Conservation (phyloP, 495 filamentous ascomycete genomes). For the Penicillium odoratum region DNA sequence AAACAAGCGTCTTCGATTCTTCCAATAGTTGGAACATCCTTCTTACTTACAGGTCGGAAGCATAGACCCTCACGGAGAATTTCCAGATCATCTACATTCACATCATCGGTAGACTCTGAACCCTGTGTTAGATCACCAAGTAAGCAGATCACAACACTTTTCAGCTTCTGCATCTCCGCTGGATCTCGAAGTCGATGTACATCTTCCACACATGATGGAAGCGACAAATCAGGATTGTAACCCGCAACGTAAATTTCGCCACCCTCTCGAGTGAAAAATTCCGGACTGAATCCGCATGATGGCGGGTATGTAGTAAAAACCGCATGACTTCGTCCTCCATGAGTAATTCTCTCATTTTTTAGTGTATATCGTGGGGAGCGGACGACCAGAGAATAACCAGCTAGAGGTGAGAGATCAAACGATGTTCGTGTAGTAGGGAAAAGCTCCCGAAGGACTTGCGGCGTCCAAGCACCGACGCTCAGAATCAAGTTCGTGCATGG, state of each 20-base stretch:
- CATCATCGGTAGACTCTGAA: slow-evolving; percentile 20
- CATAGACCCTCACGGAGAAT: slow-evolving; percentile 66
- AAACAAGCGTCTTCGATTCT: slow-evolving; percentile 55
- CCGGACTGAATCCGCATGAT: slow-evolving; percentile 61
- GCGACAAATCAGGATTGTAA: slow-evolving; percentile 60
- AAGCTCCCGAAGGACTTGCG: slow-evolving; percentile 57
- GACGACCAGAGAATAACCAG: slow-evolving; percentile 71
- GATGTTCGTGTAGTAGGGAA: slow-evolving; percentile 55
- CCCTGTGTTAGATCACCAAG: slow-evolving; percentile 43
- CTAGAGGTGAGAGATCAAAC: slow-evolving; percentile 60
- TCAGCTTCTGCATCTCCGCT: slow-evolving; percentile 51
- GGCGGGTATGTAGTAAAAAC: slow-evolving; percentile 61
- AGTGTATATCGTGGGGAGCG: slow-evolving; percentile 56
- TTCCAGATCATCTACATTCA: slow-evolving; percentile 54
- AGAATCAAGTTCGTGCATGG: slow-evolving; percentile 61
- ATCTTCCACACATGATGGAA: slow-evolving; percentile 54
- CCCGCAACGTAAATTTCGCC: slow-evolving; percentile 75
- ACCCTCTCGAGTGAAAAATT: slow-evolving; percentile 66
- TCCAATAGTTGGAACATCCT: slow-evolving; percentile 61
- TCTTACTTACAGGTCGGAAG: slow-evolving; percentile 66
- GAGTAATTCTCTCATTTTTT: slow-evolving; percentile 26
- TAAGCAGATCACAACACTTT: slow-evolving; percentile 53
- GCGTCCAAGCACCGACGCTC: slow-evolving; percentile 70
- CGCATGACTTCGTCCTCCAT: slow-evolving; percentile 58
- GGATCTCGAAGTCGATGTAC: slow-evolving; percentile 47